Evolutionary conservation across 805 yeast genomes (phyloP).

Genomic region (Schwanniomyces occidentalis): DNA sequence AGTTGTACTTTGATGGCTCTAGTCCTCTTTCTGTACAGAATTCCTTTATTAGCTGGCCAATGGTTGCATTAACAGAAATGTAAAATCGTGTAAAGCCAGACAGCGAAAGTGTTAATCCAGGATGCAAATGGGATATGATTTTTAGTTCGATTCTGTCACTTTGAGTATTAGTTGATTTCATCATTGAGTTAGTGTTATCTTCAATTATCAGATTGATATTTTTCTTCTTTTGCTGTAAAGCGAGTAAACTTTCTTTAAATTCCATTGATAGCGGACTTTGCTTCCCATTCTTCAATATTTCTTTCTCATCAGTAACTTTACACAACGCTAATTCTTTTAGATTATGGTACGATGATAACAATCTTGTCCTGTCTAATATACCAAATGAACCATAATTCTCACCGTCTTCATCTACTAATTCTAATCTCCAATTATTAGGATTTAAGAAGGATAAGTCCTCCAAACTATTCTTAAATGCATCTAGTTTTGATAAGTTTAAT

Average conservation of each 20-base stretch:
- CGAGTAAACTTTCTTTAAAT: conserved; percentile 25
- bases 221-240: too few relatives aligned
- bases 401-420: conserved; percentile 89
- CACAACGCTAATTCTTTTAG: conserved; percentile 79
- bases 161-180: too few relatives aligned
- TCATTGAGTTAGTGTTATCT: too few relatives aligned
- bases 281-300: conserved; percentile 47
- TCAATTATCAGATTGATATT: too few relatives aligned
- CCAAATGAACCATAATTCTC: conserved; percentile 94
- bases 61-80: conserved; percentile 9
- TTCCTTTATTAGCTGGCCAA: conserved; percentile 24
- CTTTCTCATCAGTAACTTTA: conserved; percentile 47
- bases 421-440: conserved; percentile 74
- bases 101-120: too few relatives aligned
- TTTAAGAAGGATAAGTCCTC: conserved; percentile 28
- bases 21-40: conserved; percentile 31
- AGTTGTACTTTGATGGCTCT: conserved; percentile 24
- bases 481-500: conserved; percentile 24
- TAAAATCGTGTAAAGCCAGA: too few relatives aligned
- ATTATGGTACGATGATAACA: conserved; percentile 69
- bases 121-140: too few relatives aligned
- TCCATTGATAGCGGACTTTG: conserved; percentile 57
- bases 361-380: conserved; percentile 67
- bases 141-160: too few relatives aligned
- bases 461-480: conserved; percentile 13